These are phyloP conservation scores for Cyberlindnera bimundalis DNA, from an alignment of 805 yeast species.

Conservation along the genomic window DNA sequence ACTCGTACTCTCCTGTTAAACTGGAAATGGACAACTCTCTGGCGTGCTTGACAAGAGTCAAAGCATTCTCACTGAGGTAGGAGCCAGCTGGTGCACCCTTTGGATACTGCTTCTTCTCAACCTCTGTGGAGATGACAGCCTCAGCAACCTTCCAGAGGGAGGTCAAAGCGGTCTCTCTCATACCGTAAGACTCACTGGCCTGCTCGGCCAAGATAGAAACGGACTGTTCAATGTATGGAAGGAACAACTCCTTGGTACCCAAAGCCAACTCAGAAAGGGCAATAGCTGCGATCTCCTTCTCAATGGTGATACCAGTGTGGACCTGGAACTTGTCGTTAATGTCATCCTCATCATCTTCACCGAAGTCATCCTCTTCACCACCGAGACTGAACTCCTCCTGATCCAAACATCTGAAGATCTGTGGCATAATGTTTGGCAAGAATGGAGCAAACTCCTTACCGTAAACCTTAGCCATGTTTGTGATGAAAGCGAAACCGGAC, in stretches of 20 bases:
- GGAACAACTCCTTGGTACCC: slow-evolving; percentile 80
- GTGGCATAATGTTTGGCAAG: slow-evolving; percentile 78
- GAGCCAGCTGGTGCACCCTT: slow-evolving; percentile 61
- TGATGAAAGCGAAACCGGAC: slow-evolving; percentile 88
- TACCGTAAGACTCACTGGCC: slow-evolving; percentile 82
- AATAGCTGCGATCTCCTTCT: slow-evolving; percentile 92
- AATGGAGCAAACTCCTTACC: slow-evolving; percentile 86
- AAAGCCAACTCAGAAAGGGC: slow-evolving; percentile 84
- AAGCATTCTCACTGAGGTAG: slow-evolving; percentile 54
- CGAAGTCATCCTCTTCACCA: slow-evolving; percentile 43
- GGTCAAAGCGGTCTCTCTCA: slow-evolving; percentile 81
- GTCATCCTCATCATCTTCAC: slow-evolving; percentile 50
- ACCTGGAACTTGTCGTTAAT: slow-evolving; percentile 73
- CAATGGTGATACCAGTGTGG: slow-evolving; percentile 92
- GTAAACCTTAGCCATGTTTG: slow-evolving; percentile 92
- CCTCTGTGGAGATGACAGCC: slow-evolving; percentile 56
- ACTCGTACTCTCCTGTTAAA: slow-evolving; percentile 78
- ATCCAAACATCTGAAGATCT: slow-evolving; percentile 75
- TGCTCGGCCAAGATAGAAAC: slow-evolving; percentile 63
- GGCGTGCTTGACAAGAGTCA: slow-evolving; percentile 59
- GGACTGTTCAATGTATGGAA: slow-evolving; percentile 70
- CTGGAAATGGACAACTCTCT: slow-evolving; percentile 61
- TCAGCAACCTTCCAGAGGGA: slow-evolving; percentile 80
- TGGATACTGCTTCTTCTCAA: slow-evolving; percentile 52
- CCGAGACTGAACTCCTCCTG: slow-evolving; percentile 81